Evolutionary conservation across 2,329 filamentous ascomycete species (phyloP).

Genomic region (Cryphonectria carpinicola): DNA sequence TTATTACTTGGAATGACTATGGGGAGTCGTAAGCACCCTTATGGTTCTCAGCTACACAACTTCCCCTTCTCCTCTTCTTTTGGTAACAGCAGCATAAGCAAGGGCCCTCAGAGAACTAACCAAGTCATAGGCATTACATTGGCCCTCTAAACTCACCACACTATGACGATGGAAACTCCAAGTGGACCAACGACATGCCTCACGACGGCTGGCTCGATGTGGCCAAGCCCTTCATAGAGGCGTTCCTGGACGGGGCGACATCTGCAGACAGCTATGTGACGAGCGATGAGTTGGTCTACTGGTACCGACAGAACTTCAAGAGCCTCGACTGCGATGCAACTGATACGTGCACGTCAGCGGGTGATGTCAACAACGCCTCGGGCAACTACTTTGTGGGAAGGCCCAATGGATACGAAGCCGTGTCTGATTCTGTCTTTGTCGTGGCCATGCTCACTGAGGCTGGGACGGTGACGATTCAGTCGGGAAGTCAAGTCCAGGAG

Average conservation of each 20-base stretch:
- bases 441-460: constrained; percentile 53
- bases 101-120: not conserved
- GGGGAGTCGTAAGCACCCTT: constrained; percentile 46
- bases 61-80: not conserved
- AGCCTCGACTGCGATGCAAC: constrained; percentile 53
- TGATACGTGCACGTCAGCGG: constrained; percentile 50
- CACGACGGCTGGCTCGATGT: constrained; percentile 58
- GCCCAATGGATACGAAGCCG: constrained; percentile 53
- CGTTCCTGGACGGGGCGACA: constrained; percentile 52
- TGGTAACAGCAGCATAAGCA: not conserved
- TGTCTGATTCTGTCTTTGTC: constrained; percentile 56
- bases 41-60: not conserved
- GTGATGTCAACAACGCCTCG: constrained; percentile 45
- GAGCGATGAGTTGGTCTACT: constrained; percentile 57
- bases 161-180: constrained; percentile 48
- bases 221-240: constrained; percentile 56
- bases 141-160: constrained; percentile 51
- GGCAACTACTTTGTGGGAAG: constrained; percentile 58
- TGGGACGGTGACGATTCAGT: constrained; percentile 49
- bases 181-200: constrained; percentile 56
- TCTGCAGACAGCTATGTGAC: constrained; percentile 43
- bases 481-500: constrained; percentile 46
- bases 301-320: constrained; percentile 56
- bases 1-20: constrained; percentile 54
- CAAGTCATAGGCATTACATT: constrained; percentile 48